Evolutionary conservation across 495 filamentous ascomycete species (phyloP), one percentile per base, ranked within the genome.

Genomic region (Penicilliopsis zonata): DNA sequence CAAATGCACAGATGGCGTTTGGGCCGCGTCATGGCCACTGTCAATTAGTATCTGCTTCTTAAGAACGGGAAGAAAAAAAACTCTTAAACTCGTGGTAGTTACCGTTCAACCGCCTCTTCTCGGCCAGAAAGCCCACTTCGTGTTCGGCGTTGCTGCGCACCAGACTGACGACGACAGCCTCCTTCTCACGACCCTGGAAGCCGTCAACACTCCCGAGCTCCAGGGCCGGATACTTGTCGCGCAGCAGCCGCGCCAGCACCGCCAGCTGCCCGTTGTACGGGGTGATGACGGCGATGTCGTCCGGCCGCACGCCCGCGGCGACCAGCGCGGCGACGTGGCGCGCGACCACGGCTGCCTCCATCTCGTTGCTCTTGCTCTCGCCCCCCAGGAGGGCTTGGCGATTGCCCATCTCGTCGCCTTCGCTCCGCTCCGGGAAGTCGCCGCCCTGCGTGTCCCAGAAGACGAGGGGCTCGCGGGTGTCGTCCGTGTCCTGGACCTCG

Each of bases 381-480:
- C n/a, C n/a, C 0, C 80, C 77, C 17, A 82, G 61, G 5, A 82
- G 53, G 4, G 65, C 57, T 27, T 54, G 54, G 30, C 63, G 75
- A 36, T 68, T 70, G 2, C 61, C 56, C 7, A 59, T 47, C 1
- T 67, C 64, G 3, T 68, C 59, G 30, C 67, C 64, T 32, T 72
- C 65, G 12, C 56, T 52, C 41, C 65, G 52, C 44, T 86, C 81
- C 2, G 77, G 76, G 44, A 86, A 95, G 44, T 92, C 82, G 3
- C 84, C 87, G 17, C 90, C 88, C 57, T 96, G 92, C 1, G 90
- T 99, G 43, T 99, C 90, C 55, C 79, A 88, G 61, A 96, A 96
- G 4, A 96, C 72, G 2, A 99, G 53, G 2, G 90, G 85, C 48
- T 88, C 84, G 13, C 53, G 67, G 0, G 90, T 95, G 43, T 96